Evolutionary conservation across 2,329 filamentous ascomycete species (phyloP).

Genomic region (Hirsutella rhossiliensis): DNA sequence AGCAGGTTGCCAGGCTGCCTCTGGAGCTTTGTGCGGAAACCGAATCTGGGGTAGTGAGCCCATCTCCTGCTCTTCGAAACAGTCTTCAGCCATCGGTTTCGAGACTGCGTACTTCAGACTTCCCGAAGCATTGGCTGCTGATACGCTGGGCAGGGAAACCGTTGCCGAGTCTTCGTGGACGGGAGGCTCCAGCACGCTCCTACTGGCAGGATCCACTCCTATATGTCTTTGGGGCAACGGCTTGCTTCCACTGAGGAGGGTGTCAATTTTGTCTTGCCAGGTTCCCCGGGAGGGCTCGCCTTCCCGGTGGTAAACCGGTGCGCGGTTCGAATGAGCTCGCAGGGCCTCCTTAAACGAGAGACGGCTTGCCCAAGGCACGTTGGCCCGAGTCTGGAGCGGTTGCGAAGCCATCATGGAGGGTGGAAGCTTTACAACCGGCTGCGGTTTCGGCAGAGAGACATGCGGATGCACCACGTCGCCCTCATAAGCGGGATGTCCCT

Average conservation of each 20-base stretch:
- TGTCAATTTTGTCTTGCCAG: conserved; percentile 81
- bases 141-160: conserved; percentile 48
- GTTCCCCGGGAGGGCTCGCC: conserved; percentile 28
- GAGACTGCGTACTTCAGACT: conserved; percentile 37
- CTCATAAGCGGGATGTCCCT: conserved; percentile 60
- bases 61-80: conserved; percentile 72
- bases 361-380: conserved; percentile 23
- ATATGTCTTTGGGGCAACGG: conserved; percentile 44
- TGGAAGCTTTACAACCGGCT: conserved; percentile 72
- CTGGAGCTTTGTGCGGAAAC: conserved; percentile 50
- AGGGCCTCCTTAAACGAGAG: conserved; percentile 18
- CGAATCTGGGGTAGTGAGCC: conserved; percentile 62
- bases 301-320: conserved; percentile 8
- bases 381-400: conserved; percentile 11
- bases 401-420: conserved; percentile 29
- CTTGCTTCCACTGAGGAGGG: conserved; percentile 58
- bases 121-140: conserved; percentile 13
- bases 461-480: conserved; percentile 53
- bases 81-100: conserved; percentile 64
- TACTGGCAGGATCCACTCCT: conserved; percentile 55
- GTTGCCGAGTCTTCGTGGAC: conserved; percentile 42
- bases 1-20: conserved; percentile 51
- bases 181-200: conserved; percentile 50
- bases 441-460: conserved; percentile 56
- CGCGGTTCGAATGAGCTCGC: conserved; percentile 11